Percentiles rank a stretch among this genome's conserved stretches.
Evolutionary conservation across 257 asterid genomes (phyloP).

Genomic region (Datura wrightii): DNA sequence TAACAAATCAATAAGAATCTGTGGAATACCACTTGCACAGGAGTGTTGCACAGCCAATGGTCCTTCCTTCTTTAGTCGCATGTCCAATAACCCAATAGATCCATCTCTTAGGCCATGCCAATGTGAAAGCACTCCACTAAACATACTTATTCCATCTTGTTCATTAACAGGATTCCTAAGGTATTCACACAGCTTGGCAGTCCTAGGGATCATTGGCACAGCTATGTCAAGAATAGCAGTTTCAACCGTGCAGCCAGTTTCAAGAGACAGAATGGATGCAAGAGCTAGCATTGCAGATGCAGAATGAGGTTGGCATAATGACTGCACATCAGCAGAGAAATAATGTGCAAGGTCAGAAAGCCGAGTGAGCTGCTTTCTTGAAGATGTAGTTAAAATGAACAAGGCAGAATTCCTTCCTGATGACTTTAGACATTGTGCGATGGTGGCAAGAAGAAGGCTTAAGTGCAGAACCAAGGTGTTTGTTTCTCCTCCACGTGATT

Average conservation of each 20-base stretch:
- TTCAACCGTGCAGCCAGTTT: conserved; percentile 67
- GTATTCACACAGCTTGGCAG: conserved; percentile 86
- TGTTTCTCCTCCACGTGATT: conserved; percentile 61
- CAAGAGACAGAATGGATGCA: conserved; percentile 88
- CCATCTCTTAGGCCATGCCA: conserved; percentile 95
- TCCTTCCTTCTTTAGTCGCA: conserved; percentile 95
- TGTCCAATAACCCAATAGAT: conserved; percentile 81
- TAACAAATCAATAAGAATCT: conserved; percentile 86
- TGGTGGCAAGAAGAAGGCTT: conserved; percentile 75
- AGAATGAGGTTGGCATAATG: conserved; percentile 76
- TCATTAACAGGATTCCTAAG: conserved; percentile 67
- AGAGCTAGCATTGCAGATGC: conserved; percentile 96
- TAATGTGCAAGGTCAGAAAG: conserved; percentile 85
- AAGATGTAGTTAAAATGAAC: conserved; percentile 87
- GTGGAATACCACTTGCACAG: conserved; percentile 95
- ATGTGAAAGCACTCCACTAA: conserved; percentile 71
- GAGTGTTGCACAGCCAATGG: conserved; percentile 95
- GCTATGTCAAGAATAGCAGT: conserved; percentile 80
- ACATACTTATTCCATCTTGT: conserved; percentile 51
- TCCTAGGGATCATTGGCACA: conserved; percentile 93
- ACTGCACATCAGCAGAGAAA: conserved; percentile 80
- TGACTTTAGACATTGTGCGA: conserved; percentile 75
- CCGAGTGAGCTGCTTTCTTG: conserved; percentile 81
- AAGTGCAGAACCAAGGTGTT: conserved; percentile 78
- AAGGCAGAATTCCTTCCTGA: conserved; percentile 89